Percentiles rank a stretch among this genome's conserved stretches.
Evolutionary conservation across 768 basidiomycete species (phyloP).

Genomic region (Suillus decipiens): DNA sequence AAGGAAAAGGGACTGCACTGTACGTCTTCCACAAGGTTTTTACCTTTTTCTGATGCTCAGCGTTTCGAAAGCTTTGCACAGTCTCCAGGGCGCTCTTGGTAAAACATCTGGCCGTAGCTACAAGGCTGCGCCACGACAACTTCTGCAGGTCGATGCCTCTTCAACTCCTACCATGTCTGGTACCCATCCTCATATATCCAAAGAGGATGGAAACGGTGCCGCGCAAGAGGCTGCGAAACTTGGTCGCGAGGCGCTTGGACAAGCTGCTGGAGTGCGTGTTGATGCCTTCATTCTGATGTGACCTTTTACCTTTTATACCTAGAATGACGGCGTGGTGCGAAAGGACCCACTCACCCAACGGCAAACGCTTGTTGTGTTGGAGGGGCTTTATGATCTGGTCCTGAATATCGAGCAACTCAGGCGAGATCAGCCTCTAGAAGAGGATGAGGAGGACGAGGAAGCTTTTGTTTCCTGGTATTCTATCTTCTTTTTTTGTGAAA

Average conservation of each 20-base stretch:
- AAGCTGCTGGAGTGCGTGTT: constrained; percentile 51
- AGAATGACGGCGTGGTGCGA: constrained; percentile 65
- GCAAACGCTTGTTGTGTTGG: constrained; percentile 76
- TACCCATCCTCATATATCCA: constrained; percentile 53
- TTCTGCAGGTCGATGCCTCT: constrained; percentile 81
- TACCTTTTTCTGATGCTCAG: not conserved
- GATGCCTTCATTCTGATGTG: not conserved
- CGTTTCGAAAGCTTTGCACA: constrained; percentile 57
- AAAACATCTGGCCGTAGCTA: constrained; percentile 93
- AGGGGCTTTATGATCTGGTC: constrained; percentile 82
- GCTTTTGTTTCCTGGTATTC: constrained; percentile 47
- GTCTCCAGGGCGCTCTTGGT: constrained; percentile 90
- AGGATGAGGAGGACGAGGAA: constrained; percentile 50
- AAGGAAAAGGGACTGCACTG: constrained; percentile 76
- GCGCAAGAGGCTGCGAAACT: constrained; percentile 75
- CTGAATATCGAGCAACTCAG: constrained; percentile 84
- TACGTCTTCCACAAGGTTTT: constrained; percentile 30
- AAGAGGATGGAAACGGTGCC: constrained; percentile 58
- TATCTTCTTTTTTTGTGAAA: constrained; percentile 4
- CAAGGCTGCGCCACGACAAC: constrained; percentile 94
- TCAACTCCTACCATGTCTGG: constrained; percentile 39
- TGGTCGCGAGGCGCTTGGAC: constrained; percentile 71
- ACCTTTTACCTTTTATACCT: constrained; percentile 9
- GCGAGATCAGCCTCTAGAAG: constrained; percentile 67
- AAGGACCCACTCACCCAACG: constrained; percentile 78